Percentiles rank a stretch among this genome's conserved stretches.
These are phyloP conservation scores for Paramecium biaurelia DNA, from an alignment of 73 alveolate species.

Conservation along the genomic window DNA sequence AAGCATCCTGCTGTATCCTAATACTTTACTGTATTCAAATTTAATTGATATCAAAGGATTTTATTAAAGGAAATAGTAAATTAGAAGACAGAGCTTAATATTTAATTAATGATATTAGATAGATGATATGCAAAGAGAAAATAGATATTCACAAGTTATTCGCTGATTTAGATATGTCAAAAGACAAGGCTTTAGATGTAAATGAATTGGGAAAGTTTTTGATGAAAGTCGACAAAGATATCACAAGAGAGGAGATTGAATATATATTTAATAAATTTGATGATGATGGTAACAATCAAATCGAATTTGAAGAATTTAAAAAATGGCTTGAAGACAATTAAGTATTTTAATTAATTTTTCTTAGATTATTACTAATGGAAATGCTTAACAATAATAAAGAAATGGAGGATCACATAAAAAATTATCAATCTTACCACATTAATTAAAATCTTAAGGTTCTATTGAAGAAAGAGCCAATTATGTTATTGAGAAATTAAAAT, in stretches of 20 bases:
- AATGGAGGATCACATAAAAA: slow-evolving; percentile 39
- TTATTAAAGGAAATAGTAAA: slow-evolving; percentile 27
- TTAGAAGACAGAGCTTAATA: slow-evolving; percentile 62
- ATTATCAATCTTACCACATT: slow-evolving; percentile 48
- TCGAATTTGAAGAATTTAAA: slow-evolving; percentile 63
- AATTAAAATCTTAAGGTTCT: slow-evolving; percentile 27
- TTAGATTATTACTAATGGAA: background rate
- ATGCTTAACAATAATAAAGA: slow-evolving; percentile 5
- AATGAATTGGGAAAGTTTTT: slow-evolving; percentile 60
- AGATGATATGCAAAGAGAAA: slow-evolving; percentile 55
- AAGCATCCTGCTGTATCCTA: slow-evolving; percentile 56
- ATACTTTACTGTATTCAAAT: background rate
- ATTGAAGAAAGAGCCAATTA: slow-evolving; percentile 58
- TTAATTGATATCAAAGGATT: background rate
- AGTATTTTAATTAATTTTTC: background rate
- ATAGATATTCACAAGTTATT: slow-evolving; percentile 54
- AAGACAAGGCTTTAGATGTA: slow-evolving; percentile 53
- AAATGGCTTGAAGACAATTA: slow-evolving; percentile 61
- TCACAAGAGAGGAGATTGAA: slow-evolving; percentile 62
- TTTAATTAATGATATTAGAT: slow-evolving; percentile 60
- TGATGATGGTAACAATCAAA: slow-evolving; percentile 60
- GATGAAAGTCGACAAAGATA: slow-evolving; percentile 44
- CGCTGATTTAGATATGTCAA: slow-evolving; percentile 59
- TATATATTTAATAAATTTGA: slow-evolving; percentile 64
- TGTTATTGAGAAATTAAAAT: slow-evolving; percentile 56